Evolutionary conservation across 2,329 filamentous ascomycete species (phyloP).

Genomic region (Didymellaceae sp.): DNA sequence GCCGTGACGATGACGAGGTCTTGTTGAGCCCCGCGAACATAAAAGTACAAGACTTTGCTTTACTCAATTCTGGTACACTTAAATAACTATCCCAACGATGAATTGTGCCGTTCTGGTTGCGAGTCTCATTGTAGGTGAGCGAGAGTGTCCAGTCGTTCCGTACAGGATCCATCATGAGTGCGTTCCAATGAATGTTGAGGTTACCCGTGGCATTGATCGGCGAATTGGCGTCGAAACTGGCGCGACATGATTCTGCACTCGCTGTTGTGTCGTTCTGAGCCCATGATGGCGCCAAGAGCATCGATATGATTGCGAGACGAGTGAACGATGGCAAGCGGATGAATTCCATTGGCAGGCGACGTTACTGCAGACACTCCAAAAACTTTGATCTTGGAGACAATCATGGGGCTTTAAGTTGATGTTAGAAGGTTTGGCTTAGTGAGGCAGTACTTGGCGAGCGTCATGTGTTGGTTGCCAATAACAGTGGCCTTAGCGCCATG

Average conservation of each 20-base stretch:
- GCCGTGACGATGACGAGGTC: conserved; percentile 1
- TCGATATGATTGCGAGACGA: background rate
- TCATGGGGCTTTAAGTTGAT: conserved; percentile 2
- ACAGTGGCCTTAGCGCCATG: conserved; percentile 15
- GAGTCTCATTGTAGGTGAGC: conserved; percentile 11
- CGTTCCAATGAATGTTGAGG: conserved; percentile 13
- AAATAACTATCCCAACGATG: conserved; percentile 3
- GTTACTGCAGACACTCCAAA: background rate
- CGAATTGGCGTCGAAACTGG: background rate
- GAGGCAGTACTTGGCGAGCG: conserved; percentile 10
- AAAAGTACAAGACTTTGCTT: conserved; percentile 2
- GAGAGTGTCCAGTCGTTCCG: conserved; percentile 13
- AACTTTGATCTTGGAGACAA: background rate
- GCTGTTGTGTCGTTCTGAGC: background rate
- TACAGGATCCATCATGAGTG: conserved; percentile 16
- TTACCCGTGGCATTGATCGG: conserved; percentile 13
- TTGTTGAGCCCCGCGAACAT: conserved; percentile 11
- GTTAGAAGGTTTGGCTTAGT: conserved; percentile 9
- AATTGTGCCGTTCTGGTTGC: background rate
- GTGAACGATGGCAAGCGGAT: background rate
- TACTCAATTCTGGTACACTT: conserved; percentile 1
- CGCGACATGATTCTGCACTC: background rate
- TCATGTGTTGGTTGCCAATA: conserved; percentile 18
- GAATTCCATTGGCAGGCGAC: background rate
- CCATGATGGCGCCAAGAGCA: background rate